These are phyloP conservation scores for Abelmoschus esculentus DNA, from an alignment of 345 rosid genomes.

Conservation along the genomic window DNA sequence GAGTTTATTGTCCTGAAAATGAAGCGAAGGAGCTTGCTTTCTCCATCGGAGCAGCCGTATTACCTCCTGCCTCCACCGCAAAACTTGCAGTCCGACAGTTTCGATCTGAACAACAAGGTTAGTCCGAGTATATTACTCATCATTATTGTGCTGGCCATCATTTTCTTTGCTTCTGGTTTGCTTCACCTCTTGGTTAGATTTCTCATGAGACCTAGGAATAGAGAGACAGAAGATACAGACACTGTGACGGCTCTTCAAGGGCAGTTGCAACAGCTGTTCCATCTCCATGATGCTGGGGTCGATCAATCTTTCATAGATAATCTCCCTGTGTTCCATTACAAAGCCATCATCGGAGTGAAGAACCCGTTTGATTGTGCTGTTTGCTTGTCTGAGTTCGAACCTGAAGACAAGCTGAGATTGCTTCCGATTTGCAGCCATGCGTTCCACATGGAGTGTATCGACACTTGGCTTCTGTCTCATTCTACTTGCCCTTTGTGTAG, in stretches of 20 bases:
- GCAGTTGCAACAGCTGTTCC: constrained; percentile 89
- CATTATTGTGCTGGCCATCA: constrained; percentile 75
- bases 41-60: constrained; percentile 29
- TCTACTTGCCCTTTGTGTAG: constrained; percentile 98
- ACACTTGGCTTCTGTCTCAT: constrained; percentile 97
- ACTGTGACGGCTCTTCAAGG: constrained; percentile 88
- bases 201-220: constrained; percentile 51
- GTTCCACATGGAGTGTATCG: constrained; percentile 95
- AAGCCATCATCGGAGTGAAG: constrained; percentile 65
- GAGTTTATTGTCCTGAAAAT: constrained; percentile 29
- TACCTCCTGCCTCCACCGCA: constrained; percentile 14
- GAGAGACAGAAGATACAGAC: constrained; percentile 59
- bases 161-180: constrained; percentile 84
- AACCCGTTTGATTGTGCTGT: constrained; percentile 95
- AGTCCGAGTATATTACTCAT: constrained; percentile 74
- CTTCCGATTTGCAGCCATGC: constrained; percentile 98
- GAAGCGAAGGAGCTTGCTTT: constrained; percentile 21
- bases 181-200: constrained; percentile 82
- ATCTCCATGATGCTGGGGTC: constrained; percentile 90
- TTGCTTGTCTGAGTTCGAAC: constrained; percentile 86
- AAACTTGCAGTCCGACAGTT: constrained; percentile 24
- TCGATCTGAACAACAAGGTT: constrained; percentile 55
- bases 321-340: constrained; percentile 84
- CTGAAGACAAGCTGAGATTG: constrained; percentile 85
- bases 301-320: constrained; percentile 95